These are phyloP conservation scores for Huntiella decipiens DNA, from an alignment of 2,329 filamentous ascomycete genomes.

Conservation along the genomic window DNA sequence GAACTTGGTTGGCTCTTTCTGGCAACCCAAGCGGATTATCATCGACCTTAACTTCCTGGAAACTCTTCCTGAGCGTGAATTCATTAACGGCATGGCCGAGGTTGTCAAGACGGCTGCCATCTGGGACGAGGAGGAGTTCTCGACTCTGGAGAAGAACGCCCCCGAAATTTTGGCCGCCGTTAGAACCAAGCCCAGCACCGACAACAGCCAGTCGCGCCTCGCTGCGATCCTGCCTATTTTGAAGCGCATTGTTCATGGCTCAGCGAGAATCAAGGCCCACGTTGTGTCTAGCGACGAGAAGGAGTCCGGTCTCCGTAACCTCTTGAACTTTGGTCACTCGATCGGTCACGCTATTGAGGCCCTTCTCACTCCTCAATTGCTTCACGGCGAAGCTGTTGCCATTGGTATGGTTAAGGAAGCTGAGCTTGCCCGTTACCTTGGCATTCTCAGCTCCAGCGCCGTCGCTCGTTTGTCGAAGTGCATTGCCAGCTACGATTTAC, in stretches of 20 bases:
- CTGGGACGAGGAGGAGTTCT: constrained; percentile 78
- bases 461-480: constrained; percentile 84
- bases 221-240: constrained; percentile 50
- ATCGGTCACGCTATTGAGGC: constrained; percentile 96
- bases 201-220: constrained; percentile 30
- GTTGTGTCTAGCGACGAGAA: constrained; percentile 90
- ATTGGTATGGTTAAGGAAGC: constrained; percentile 99
- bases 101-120: constrained; percentile 96
- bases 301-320: constrained; percentile 80
- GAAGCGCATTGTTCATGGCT: constrained; percentile 69
- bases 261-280: constrained; percentile 79
- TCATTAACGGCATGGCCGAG: constrained; percentile 98
- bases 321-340: constrained; percentile 94
- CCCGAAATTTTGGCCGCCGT: constrained; percentile 40
- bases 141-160: constrained; percentile 65
- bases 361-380: constrained; percentile 80
- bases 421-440: constrained; percentile 75
- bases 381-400: constrained; percentile 89
- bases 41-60: constrained; percentile 86
- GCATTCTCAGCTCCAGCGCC: constrained; percentile 65
- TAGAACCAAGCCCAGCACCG: constrained; percentile 22
- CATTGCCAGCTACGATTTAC: constrained; percentile 81
- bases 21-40: constrained; percentile 87
- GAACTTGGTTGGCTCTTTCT: constrained; percentile 89
- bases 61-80: constrained; percentile 74